A percentile compares a stretch with the other conserved stretches of the same genome.
Conservation (phyloP, 2,329 filamentous ascomycete species). For the Leptographium flavum region DNA sequence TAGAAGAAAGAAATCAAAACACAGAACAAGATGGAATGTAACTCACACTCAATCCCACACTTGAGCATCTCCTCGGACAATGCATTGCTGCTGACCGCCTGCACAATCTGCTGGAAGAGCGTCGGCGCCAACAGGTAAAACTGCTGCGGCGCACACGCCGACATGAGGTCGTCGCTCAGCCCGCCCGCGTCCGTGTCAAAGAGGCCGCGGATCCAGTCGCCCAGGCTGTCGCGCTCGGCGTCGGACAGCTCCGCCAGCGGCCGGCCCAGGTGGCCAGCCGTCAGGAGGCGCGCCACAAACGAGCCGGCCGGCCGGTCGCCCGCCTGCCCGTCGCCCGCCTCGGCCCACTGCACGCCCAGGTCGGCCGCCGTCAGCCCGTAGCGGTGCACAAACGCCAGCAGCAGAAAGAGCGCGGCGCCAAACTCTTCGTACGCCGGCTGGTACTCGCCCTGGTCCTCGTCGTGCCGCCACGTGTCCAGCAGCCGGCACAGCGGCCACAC, state of each 20-base stretch:
- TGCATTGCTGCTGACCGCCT: conserved; percentile 51
- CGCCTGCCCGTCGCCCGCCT: too few species aligned
- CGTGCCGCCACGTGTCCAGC: conserved; percentile 56
- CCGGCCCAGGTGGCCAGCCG: conserved; percentile 41
- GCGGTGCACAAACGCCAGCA: conserved; percentile 61
- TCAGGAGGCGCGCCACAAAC: conserved; percentile 54
- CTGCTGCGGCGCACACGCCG: conserved; percentile 66
- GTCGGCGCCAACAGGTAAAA: conserved; percentile 70
- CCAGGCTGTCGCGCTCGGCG: conserved; percentile 50
- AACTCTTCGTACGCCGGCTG: conserved; percentile 82
- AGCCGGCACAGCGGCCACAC: conserved; percentile 61
- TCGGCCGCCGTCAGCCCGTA: conserved; percentile 54
- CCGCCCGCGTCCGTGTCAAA: conserved; percentile 62
- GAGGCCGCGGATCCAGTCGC: conserved; percentile 63
- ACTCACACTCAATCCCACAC: conserved; percentile 51
- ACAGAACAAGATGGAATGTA: neutral
- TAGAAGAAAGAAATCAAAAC: conserved; percentile 4
- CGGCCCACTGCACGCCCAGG: conserved; percentile 40
- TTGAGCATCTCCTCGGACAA: conserved; percentile 58
- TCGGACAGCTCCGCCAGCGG: conserved; percentile 45
- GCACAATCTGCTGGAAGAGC: conserved; percentile 60
- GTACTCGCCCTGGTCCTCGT: conserved; percentile 42
- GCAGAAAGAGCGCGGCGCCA: conserved; percentile 58
- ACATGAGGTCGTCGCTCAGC: conserved; percentile 67
- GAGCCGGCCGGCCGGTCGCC: conserved; percentile 47